These are phyloP conservation scores for Kregervanrija pseudodelftensis DNA, from an alignment of 805 yeast species.

Conservation along the genomic window DNA sequence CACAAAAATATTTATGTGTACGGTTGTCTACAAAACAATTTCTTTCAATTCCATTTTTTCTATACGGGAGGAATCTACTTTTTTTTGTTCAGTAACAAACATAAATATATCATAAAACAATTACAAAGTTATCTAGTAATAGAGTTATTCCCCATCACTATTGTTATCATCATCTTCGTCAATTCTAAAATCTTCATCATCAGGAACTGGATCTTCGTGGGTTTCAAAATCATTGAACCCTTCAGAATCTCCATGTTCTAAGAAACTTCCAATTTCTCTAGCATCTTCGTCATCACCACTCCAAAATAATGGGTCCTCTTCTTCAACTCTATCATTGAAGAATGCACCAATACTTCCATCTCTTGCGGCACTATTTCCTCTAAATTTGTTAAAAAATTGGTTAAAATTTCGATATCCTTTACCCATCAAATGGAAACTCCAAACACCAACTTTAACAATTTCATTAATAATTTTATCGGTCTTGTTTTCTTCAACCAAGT, in stretches of 20 bases:
- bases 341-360: conserved; percentile 20
- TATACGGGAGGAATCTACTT: too few relatives aligned
- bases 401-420: neutral
- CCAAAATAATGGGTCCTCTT: conserved; percentile 25
- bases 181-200: neutral
- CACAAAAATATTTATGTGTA: too few relatives aligned
- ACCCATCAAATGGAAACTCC: conserved; percentile 15
- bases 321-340: conserved; percentile 25
- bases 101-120: too few relatives aligned
- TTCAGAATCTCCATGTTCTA: conserved; percentile 32
- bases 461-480: conserved; percentile 53
- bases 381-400: conserved; percentile 11
- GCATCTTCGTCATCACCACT: conserved; percentile 41
- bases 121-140: too few relatives aligned
- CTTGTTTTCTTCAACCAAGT: conserved; percentile 50
- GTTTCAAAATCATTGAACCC: conserved; percentile 23
- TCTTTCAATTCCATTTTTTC: too few relatives aligned
- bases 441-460: conserved; percentile 52
- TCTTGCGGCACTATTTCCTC: conserved; percentile 16
- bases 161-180: conserved; percentile 6
- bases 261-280: conserved; percentile 36
- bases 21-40: too few relatives aligned
- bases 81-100: too few relatives aligned
- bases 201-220: conserved; percentile 1
- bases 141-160: neutral